Conservation (phyloP, 306 rosid genomes). For the Aeschynomene evenia region DNA sequence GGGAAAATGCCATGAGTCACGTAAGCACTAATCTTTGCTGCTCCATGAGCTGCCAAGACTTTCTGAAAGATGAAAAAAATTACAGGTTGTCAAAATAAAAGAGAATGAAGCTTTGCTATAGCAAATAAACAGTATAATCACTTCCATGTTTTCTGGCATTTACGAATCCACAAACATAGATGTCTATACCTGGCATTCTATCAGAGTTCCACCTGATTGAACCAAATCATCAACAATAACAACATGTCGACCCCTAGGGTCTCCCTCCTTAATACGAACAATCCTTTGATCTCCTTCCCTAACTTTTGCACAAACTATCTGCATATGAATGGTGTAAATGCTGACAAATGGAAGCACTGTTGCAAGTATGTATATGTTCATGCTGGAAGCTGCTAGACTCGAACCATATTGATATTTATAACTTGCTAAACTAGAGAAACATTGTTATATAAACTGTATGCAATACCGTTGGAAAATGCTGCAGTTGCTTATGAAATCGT, state of each 20-base stretch:
- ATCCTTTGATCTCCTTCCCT: constrained; percentile 94
- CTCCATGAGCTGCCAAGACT: constrained; percentile 90
- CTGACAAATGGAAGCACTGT: constrained; percentile 13
- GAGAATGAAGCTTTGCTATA: background rate
- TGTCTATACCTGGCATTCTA: constrained; percentile 87
- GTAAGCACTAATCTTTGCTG: constrained; percentile 87
- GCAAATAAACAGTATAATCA: constrained; percentile 6
- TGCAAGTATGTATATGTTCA: constrained; percentile 7
- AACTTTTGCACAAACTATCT: constrained; percentile 97
- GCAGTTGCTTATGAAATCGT: constrained; percentile 89
- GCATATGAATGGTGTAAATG: constrained; percentile 33
- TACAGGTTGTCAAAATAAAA: constrained; percentile 2
- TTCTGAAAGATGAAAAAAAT: constrained; percentile 53
- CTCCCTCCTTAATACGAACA: constrained; percentile 94
- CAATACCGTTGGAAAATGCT: constrained; percentile 90
- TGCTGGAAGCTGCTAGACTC: constrained; percentile 8
- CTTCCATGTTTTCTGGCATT: background rate
- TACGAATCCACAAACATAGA: background rate
- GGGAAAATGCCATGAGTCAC: constrained; percentile 99
- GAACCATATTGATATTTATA: background rate
- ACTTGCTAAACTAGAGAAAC: constrained; percentile 24
- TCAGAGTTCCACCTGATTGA: constrained; percentile 94
- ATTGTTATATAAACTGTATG: background rate
- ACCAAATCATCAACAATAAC: constrained; percentile 98
- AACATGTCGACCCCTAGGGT: constrained; percentile 79